phyloP scores from a whole-genome alignment of 129 eudicot species.

The Glebionis coronaria region DNA sequence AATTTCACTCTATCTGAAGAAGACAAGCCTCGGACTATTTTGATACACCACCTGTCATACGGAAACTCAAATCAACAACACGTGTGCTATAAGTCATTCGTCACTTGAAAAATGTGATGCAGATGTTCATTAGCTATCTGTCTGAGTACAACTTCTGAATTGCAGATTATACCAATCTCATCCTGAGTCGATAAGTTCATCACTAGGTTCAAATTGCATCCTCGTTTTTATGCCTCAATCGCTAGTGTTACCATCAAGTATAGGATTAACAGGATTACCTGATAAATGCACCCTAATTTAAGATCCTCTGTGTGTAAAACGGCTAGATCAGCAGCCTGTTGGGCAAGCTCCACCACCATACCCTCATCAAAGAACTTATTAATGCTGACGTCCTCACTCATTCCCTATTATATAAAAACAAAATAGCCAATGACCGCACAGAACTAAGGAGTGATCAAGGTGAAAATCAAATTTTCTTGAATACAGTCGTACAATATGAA shows the following conservation, averaged over 20 bases:
- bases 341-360: slow-evolving; percentile 96
- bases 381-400: slow-evolving; percentile 94
- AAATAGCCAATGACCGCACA: neutral
- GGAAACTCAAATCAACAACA: slow-evolving; percentile 5
- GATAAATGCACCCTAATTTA: neutral
- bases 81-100: neutral
- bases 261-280: neutral
- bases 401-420: slow-evolving; percentile 54
- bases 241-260: slow-evolving; percentile 6
- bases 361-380: slow-evolving; percentile 96
- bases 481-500: no score
- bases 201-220: no score
- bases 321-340: slow-evolving; percentile 84
- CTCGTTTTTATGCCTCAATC: neutral
- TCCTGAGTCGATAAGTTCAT: slow-evolving; percentile 2
- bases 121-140: neutral
- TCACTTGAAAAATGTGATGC: neutral
- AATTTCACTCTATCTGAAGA: neutral
- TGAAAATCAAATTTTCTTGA: neutral
- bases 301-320: slow-evolving; percentile 4
- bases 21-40: neutral
- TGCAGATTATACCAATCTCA: slow-evolving; percentile 3
- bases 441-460: neutral
- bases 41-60: neutral
- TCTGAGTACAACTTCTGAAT: neutral